Percentiles rank a stretch among this genome's conserved stretches.
These are phyloP conservation scores for Monosporozyma servazzii DNA, from an alignment of 805 yeast genomes.

Conservation along the genomic window DNA sequence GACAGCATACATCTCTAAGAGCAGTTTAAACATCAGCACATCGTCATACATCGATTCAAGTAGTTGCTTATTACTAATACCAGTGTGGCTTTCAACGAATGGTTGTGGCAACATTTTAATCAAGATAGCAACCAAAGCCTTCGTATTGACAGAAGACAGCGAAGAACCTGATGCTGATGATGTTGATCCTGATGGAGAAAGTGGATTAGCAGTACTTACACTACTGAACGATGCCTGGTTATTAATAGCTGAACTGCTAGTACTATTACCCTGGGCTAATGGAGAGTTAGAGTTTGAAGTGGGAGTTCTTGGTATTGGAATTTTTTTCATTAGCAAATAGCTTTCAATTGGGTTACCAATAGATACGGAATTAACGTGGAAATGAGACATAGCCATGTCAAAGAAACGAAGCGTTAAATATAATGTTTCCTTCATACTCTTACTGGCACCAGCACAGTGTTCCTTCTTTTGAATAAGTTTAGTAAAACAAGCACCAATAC, in stretches of 20 bases:
- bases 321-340: constrained; percentile 12
- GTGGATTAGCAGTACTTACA: not conserved
- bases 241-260: not conserved
- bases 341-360: constrained; percentile 22
- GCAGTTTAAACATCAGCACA: constrained; percentile 16
- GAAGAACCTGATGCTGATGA: not conserved
- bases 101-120: constrained; percentile 21
- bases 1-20: constrained; percentile 14
- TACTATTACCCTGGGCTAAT: not conserved
- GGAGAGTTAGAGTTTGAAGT: constrained; percentile 13
- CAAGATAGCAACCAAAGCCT: constrained; percentile 7
- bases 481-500: constrained; percentile 23
- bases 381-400: constrained; percentile 20
- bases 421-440: constrained; percentile 34
- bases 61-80: constrained; percentile 10
- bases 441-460: constrained; percentile 24
- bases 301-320: constrained; percentile 16
- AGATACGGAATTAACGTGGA: constrained; percentile 15
- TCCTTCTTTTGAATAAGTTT: constrained; percentile 4
- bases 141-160: constrained; percentile 1
- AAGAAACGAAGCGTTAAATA: constrained; percentile 24
- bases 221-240: not conserved
- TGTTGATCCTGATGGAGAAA: not conserved
- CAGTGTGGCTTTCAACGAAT: constrained; percentile 15
- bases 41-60: constrained; percentile 13